Conservation (phyloP, 148 eudicot species). For the Camellia lanceoleosa region DNA sequence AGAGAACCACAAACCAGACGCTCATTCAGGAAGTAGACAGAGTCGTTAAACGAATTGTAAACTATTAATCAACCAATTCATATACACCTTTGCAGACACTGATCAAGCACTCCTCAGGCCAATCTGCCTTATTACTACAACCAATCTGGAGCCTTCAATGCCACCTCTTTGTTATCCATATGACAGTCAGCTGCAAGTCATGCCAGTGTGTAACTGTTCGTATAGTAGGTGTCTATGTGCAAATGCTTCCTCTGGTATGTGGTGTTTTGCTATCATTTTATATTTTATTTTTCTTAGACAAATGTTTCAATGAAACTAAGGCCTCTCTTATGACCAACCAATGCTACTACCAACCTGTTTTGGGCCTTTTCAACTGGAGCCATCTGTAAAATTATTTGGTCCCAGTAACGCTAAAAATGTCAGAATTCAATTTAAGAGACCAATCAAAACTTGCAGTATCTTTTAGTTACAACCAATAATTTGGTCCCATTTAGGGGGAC, state of each 20-base stretch:
- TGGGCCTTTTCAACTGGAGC: background rate
- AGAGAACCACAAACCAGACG: conserved; percentile 75
- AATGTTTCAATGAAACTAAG: background rate
- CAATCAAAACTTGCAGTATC: too few relatives aligned
- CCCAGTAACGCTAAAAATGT: too few relatives aligned
- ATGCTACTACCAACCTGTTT: background rate
- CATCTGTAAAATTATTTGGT: background rate
- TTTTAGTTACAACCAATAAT: too few relatives aligned
- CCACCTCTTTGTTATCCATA: conserved; percentile 87
- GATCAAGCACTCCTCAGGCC: conserved; percentile 47
- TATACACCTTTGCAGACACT: conserved; percentile 67
- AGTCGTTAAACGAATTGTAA: conserved; percentile 54
- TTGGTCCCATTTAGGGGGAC: too few relatives aligned
- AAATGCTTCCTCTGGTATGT: conserved; percentile 85
- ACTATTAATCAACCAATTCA: conserved; percentile 61
- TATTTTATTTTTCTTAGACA: background rate
- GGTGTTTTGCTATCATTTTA: background rate
- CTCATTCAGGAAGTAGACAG: conserved; percentile 65
- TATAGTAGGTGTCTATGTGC: conserved; percentile 58
- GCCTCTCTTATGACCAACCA: background rate
- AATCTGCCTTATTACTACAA: conserved; percentile 52
- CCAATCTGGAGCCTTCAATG: conserved; percentile 80
- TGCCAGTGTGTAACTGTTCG: conserved; percentile 48
- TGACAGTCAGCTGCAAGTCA: conserved; percentile 64
- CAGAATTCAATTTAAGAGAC: too few relatives aligned